Conservation (phyloP, 2,329 filamentous ascomycete genomes). For the Thelonectria rubi region DNA sequence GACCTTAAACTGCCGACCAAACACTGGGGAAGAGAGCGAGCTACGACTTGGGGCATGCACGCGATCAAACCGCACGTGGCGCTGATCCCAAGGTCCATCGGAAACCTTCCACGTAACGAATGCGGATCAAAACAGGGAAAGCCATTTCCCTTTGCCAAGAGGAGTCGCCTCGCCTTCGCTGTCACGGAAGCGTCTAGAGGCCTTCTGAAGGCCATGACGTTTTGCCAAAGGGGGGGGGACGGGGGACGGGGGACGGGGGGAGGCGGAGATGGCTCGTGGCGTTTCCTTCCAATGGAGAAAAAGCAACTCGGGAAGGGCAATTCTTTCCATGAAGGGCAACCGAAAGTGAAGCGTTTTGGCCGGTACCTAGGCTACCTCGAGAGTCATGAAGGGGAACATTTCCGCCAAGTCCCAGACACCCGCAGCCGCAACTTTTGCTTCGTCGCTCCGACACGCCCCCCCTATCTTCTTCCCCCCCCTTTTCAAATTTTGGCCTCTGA, state of each 20-base stretch:
- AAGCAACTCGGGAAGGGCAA: no score
- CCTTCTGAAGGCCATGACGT: conserved; percentile 2
- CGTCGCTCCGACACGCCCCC: not conserved
- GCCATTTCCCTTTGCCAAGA: no score
- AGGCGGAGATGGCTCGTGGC: conserved; percentile 9
- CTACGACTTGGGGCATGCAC: not conserved
- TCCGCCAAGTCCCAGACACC: conserved; percentile 1
- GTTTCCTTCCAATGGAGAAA: not conserved
- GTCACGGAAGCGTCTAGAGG: conserved; percentile 4
- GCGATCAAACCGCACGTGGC: conserved; percentile 10
- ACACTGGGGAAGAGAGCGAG: not conserved
- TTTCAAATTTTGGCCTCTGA: conserved; percentile 6
- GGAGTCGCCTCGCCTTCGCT: not conserved
- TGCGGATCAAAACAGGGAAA: no score
- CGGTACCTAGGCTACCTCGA: conserved; percentile 29
- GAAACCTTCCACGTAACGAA: no score
- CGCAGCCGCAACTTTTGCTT: not conserved
- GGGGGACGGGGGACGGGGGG: no score
- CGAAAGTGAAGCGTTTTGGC: not conserved
- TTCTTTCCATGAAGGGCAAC: conserved; percentile 1
- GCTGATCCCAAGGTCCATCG: conserved; percentile 14
- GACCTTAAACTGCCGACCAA: not conserved
- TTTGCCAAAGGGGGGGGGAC: not conserved
- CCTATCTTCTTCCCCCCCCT: not conserved
- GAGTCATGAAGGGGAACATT: conserved; percentile 33